Percentiles rank a stretch among this genome's conserved stretches.
These are phyloP conservation scores for Annona squamosa DNA, from an alignment of 164 flowering plant species.

Conservation along the genomic window DNA sequence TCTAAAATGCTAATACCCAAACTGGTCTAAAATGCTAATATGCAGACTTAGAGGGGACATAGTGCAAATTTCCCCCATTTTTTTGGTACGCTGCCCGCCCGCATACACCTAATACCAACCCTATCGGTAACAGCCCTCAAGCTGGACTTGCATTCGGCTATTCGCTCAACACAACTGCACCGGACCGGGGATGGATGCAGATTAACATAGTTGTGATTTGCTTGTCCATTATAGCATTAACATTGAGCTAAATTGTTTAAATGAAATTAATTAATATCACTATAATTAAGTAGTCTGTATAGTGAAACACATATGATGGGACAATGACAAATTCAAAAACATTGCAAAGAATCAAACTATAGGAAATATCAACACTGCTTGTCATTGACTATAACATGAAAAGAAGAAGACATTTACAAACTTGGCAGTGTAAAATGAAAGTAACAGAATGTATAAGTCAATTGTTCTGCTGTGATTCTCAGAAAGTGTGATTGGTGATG, in stretches of 20 bases:
- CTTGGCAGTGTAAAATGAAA: not conserved
- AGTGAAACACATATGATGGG: no score
- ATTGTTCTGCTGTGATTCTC: not conserved
- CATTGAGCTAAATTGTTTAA: not conserved
- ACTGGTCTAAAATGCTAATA: no score
- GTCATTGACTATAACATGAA: not conserved
- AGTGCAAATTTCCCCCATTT: no score
- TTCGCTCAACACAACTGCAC: no score
- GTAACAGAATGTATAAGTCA: not conserved
- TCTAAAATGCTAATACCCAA: no score
- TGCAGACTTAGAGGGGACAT: no score
- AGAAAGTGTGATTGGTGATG: not conserved
- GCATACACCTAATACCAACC: no score
- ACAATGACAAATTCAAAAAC: not conserved
- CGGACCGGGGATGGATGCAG: not conserved
- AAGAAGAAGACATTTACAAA: not conserved
- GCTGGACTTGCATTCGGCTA: no score
- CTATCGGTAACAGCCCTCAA: no score
- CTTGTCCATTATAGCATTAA: no score
- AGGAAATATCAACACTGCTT: not conserved
- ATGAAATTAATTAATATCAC: not conserved
- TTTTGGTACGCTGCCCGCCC: not conserved
- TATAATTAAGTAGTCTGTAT: no score
- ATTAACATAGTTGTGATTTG: not conserved
- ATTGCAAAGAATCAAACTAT: not conserved